These are phyloP conservation scores for Boletellus ananas DNA, from an alignment of 768 basidiomycete genomes.

Conservation along the genomic window DNA sequence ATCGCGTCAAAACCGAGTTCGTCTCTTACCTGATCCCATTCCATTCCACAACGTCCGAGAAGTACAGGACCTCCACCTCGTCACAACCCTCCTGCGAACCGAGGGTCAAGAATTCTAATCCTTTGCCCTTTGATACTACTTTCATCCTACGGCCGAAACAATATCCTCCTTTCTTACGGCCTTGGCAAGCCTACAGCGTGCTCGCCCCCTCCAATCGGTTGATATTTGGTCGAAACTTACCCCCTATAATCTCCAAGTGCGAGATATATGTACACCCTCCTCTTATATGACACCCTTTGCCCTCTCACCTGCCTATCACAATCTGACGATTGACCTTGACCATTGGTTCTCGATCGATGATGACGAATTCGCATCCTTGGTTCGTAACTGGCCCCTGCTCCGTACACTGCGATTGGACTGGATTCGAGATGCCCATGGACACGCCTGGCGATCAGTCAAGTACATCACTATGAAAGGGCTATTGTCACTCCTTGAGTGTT, in stretches of 20 bases:
- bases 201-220: background rate
- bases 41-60: background rate
- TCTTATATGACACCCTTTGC: background rate
- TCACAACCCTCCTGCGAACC: background rate
- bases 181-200: background rate
- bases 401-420: background rate
- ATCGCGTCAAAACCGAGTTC: background rate
- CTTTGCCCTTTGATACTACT: background rate
- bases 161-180: background rate
- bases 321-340: background rate
- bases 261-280: too few relatives aligned
- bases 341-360: constrained; percentile 5
- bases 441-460: background rate
- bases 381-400: constrained; percentile 3
- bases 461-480: background rate
- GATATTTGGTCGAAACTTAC: too few relatives aligned
- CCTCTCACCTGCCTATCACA: background rate
- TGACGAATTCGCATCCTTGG: background rate
- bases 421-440: background rate
- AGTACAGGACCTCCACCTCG: background rate
- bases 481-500: background rate
- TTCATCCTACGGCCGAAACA: background rate
- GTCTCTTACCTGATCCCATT: background rate
- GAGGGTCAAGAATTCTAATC: too few relatives aligned
- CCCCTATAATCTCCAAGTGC: too few relatives aligned